Percentiles rank a stretch among this genome's conserved stretches.
Evolutionary conservation across 148 eudicot genomes (phyloP).

Genomic region (Drosera capensis): DNA sequence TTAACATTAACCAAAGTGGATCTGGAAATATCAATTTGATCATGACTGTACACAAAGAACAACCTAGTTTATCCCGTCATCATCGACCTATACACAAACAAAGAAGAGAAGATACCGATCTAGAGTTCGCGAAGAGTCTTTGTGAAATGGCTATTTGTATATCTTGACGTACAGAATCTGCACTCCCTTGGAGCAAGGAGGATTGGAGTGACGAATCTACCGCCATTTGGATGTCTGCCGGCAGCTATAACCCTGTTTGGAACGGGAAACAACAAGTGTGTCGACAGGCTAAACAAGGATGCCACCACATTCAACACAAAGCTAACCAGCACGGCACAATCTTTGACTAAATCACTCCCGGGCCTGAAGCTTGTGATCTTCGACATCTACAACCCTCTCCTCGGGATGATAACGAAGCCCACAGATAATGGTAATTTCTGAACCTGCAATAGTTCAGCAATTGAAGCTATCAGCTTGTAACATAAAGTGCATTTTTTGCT

Average conservation of each 20-base stretch:
- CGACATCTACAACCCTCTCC: conserved; percentile 67
- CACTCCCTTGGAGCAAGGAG: conserved; percentile 51
- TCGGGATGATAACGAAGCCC: conserved; percentile 43
- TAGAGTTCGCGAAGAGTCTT: too few species aligned
- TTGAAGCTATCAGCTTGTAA: not conserved
- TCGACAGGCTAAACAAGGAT: conserved; percentile 45
- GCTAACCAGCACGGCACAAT: conserved; percentile 36
- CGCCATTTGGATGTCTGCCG: conserved; percentile 83
- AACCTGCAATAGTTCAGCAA: conserved; percentile 1
- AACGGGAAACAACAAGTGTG: conserved; percentile 42
- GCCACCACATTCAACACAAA: conserved; percentile 49
- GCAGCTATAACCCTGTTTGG: conserved; percentile 73
- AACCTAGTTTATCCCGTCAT: too few species aligned
- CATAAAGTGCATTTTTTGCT: not conserved
- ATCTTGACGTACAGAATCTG: conserved; percentile 23
- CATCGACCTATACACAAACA: too few species aligned
- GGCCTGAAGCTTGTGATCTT: conserved; percentile 55
- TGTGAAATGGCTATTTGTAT: not conserved
- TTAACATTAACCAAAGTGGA: too few species aligned
- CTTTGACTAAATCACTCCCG: conserved; percentile 23
- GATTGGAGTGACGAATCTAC: conserved; percentile 62
- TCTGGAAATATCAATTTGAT: too few species aligned
- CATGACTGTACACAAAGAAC: too few species aligned
- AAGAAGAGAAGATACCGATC: too few species aligned
- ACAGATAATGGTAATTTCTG: conserved; percentile 35